Conservation (phyloP, 129 eudicot genomes). For the Centrapalus pauciflorus region DNA sequence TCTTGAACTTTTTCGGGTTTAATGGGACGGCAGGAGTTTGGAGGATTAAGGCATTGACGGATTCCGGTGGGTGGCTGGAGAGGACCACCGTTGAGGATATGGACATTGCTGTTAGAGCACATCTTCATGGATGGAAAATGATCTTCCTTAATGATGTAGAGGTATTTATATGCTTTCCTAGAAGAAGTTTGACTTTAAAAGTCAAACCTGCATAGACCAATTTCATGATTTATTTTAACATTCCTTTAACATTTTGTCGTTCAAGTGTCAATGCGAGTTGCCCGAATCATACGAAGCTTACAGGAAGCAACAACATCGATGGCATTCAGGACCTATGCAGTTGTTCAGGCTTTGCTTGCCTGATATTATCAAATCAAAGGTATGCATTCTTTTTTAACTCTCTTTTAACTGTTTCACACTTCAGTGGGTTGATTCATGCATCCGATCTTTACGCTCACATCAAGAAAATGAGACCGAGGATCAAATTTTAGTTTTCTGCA, state of each 20-base stretch:
- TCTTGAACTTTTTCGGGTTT: conserved; percentile 54
- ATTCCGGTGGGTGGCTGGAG: conserved; percentile 62
- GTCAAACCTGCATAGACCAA: not conserved
- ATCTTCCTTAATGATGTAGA: conserved; percentile 54
- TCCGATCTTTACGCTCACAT: no score
- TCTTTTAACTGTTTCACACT: not conserved
- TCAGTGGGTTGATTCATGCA: no score
- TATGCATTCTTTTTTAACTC: not conserved
- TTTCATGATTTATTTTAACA: not conserved
- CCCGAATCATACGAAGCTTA: conserved; percentile 95
- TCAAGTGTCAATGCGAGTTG: conserved; percentile 77
- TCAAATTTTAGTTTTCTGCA: no score
- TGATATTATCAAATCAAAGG: conserved; percentile 64
- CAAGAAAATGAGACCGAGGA: not conserved
- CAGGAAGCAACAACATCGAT: conserved; percentile 83
- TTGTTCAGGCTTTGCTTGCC: conserved; percentile 81
- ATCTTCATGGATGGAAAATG: conserved; percentile 60
- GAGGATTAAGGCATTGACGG: conserved; percentile 56
- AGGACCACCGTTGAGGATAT: conserved; percentile 53
- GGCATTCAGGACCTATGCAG: conserved; percentile 99
- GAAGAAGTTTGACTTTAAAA: not conserved
- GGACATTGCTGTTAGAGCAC: conserved; percentile 56
- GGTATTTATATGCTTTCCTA: conserved; percentile 16
- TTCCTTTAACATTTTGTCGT: not conserved
- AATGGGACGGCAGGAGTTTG: conserved; percentile 71